These are phyloP conservation scores for Gracilariopsis chorda DNA, from an alignment of 23 red algal genomes.

Conservation along the genomic window DNA sequence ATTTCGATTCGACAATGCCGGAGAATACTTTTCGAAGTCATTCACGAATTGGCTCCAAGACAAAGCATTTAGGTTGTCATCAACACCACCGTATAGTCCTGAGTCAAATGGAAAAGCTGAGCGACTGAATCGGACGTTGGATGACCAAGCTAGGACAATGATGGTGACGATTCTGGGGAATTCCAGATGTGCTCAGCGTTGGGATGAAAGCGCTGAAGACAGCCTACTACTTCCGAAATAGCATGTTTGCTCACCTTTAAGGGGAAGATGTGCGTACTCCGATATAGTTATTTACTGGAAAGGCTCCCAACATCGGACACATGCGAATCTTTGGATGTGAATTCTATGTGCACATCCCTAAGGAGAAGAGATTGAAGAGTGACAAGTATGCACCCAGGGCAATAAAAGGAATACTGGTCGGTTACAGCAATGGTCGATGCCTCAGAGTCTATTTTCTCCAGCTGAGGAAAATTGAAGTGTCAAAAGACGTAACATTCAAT, in stretches of 20 bases:
- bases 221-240: neutral
- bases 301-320: neutral
- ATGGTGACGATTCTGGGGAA: neutral
- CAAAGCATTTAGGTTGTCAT: too few relatives aligned
- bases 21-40: neutral
- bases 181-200: neutral
- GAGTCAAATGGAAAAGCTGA: neutral
- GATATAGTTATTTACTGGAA: neutral
- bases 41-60: neutral
- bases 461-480: neutral
- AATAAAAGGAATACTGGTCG: neutral
- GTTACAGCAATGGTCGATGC: neutral
- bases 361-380: neutral
- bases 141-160: neutral
- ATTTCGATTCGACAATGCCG: neutral
- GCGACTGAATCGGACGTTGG: constrained; percentile 13
- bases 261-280: neutral
- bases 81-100: neutral
- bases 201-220: neutral
- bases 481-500: neutral
- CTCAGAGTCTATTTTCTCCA: neutral
- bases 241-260: neutral
- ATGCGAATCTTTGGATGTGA: neutral
- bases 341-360: neutral
- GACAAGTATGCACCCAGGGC: neutral